phyloP scores from a whole-genome alignment of 192 early-diverging fungal genomes.

The Coemansia reversa region DNA sequence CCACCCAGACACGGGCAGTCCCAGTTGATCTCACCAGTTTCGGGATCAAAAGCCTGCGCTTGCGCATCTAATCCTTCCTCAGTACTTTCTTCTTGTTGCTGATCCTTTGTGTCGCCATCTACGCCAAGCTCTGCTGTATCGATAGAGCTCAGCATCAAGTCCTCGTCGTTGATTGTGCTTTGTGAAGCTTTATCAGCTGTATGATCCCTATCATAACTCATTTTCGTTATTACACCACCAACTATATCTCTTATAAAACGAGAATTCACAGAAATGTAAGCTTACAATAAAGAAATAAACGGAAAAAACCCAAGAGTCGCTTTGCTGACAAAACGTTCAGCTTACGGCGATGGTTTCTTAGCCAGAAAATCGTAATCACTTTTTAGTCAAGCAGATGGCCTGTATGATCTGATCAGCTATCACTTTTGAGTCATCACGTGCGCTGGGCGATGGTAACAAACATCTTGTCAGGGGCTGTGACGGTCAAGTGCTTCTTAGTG shows the following conservation, averaged over 20 bases:
- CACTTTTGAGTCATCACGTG: neutral
- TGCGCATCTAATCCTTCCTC: conserved; percentile 27
- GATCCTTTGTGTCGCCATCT: conserved; percentile 1
- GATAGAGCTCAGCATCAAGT: conserved; percentile 16
- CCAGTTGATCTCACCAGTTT: conserved; percentile 94
- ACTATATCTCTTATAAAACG: neutral
- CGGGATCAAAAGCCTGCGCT: conserved; percentile 68
- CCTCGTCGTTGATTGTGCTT: conserved; percentile 3
- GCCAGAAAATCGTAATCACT: neutral
- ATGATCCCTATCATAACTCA: conserved; percentile 9
- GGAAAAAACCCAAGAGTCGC: neutral
- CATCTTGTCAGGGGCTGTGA: too few relatives aligned
- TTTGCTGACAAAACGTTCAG: neutral
- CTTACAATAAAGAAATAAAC: neutral
- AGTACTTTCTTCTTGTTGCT: neutral
- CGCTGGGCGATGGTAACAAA: too few relatives aligned
- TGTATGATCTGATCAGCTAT: neutral
- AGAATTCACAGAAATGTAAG: neutral
- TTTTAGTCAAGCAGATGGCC: neutral
- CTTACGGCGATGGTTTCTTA: neutral
- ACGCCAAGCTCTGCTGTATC: conserved; percentile 35
- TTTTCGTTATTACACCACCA: neutral
- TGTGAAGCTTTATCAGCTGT: neutral
- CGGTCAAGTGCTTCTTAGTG: neutral
- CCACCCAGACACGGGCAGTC: conserved; percentile 93